phyloP scores from a whole-genome alignment of 148 eudicot genomes.

The Vaccinium myrtillus region DNA sequence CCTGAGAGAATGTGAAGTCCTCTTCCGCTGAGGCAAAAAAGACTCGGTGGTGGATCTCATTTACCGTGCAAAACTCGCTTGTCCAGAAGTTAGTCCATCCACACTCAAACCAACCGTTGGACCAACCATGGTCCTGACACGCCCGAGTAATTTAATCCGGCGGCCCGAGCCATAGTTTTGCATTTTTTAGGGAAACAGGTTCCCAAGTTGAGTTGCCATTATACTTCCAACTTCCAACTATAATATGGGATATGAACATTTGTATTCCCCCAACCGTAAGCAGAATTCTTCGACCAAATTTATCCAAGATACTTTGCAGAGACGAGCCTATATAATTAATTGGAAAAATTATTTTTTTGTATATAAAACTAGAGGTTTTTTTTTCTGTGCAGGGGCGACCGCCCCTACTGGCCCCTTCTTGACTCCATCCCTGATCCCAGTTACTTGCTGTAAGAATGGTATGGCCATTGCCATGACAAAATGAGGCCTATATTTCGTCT shows the following conservation, averaged over 20 bases:
- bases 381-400: neutral
- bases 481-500: slow-evolving; percentile 12
- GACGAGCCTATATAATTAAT: neutral
- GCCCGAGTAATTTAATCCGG: too few relatives aligned
- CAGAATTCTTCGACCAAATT: slow-evolving; percentile 3
- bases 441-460: slow-evolving; percentile 14
- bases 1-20: too few relatives aligned
- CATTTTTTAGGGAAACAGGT: neutral
- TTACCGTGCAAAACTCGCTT: too few relatives aligned
- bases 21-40: too few relatives aligned
- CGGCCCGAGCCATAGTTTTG: too few relatives aligned
- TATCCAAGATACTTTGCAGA: neutral
- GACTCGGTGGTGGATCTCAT: too few relatives aligned
- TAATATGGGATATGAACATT: slow-evolving; percentile 14
- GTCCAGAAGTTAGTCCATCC: too few relatives aligned
- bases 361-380: neutral
- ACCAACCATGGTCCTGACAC: too few relatives aligned
- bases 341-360: too few relatives aligned
- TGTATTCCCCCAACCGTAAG: slow-evolving; percentile 10
- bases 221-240: slow-evolving; percentile 18
- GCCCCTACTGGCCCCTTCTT: too few relatives aligned
- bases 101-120: too few relatives aligned
- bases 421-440: slow-evolving; percentile 2
- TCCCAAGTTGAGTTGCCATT: slow-evolving; percentile 28
- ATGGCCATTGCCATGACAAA: slow-evolving; percentile 10